Evolutionary conservation across 2,329 filamentous ascomycete species (phyloP).

Genomic region (Colletotrichum horii): DNA sequence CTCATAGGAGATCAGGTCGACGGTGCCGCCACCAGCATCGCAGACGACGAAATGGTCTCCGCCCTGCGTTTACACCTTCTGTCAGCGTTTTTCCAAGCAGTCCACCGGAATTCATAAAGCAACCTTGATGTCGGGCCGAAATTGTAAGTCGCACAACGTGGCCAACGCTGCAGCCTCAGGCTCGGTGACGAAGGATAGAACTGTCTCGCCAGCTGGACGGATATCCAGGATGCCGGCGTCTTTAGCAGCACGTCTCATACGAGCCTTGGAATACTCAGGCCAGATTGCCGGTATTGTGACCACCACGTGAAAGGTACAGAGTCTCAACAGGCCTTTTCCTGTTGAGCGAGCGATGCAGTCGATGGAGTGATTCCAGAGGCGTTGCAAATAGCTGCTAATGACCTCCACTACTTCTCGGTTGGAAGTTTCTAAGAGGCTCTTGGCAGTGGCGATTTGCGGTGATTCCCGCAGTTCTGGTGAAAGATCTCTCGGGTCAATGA

Average conservation of each 20-base stretch:
- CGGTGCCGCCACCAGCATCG: constrained; percentile 42
- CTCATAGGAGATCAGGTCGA: constrained; percentile 46
- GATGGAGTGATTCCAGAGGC: constrained; percentile 36
- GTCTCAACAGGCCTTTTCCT: constrained; percentile 26
- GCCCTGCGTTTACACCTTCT: neutral
- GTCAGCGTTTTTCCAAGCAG: neutral
- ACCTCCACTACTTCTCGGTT: constrained; percentile 31
- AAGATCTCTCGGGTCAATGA: constrained; percentile 38
- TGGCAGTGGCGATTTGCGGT: constrained; percentile 23
- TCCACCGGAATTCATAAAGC: neutral
- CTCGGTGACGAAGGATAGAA: constrained; percentile 41
- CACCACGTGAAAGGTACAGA: constrained; percentile 38
- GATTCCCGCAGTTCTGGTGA: constrained; percentile 26
- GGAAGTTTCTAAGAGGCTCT: neutral
- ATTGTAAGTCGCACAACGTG: constrained; percentile 32
- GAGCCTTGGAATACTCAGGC: constrained; percentile 39
- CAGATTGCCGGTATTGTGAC: constrained; percentile 52
- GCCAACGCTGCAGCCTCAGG: constrained; percentile 51
- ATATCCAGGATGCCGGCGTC: constrained; percentile 39
- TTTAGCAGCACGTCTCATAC: constrained; percentile 40
- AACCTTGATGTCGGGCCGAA: constrained; percentile 26
- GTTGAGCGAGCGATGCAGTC: constrained; percentile 29
- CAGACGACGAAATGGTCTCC: constrained; percentile 36
- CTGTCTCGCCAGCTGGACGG: constrained; percentile 32
- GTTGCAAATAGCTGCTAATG: constrained; percentile 34